These are phyloP conservation scores for Saprolegnia parasitica DNA, from an alignment of 352 stramenopile species.

Conservation along the genomic window DNA sequence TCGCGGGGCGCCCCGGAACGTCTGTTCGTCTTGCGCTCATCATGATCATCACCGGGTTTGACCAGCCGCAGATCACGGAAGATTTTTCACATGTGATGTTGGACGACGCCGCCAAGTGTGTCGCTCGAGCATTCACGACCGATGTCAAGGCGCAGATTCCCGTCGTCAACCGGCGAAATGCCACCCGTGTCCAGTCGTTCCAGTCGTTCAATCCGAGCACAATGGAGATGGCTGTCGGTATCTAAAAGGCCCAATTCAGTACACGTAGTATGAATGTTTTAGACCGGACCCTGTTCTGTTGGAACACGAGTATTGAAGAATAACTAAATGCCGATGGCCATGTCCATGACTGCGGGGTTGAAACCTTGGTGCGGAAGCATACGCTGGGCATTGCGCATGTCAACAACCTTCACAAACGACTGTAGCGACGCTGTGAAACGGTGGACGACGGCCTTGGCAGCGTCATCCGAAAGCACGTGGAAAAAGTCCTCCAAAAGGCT, in stretches of 20 bases:
- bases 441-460: neutral
- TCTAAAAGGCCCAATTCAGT: slow-evolving; percentile 1
- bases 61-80: slow-evolving; percentile 16
- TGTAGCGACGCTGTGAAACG: neutral
- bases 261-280: neutral
- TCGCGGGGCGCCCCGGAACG: slow-evolving; percentile 5
- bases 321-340: slow-evolving; percentile 15
- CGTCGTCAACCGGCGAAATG: slow-evolving; percentile 15
- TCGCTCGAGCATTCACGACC: neutral
- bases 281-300: neutral
- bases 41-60: slow-evolving; percentile 19
- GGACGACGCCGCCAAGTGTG: slow-evolving; percentile 7
- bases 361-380: neutral
- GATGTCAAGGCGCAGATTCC: neutral
- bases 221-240: slow-evolving; percentile 24
- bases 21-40: slow-evolving; percentile 10
- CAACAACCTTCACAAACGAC: neutral
- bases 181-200: slow-evolving; percentile 8
- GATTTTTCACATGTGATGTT: slow-evolving; percentile 25
- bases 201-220: slow-evolving; percentile 24
- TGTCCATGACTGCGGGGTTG: slow-evolving; percentile 1
- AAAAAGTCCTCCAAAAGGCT: slow-evolving; percentile 7
- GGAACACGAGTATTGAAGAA: neutral
- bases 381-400: neutral
- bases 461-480: neutral